Evolutionary conservation across 75 land plant species (phyloP), one percentile per base, ranked within the genome.

Genomic region (Pseudotsuga menziesii): DNA sequence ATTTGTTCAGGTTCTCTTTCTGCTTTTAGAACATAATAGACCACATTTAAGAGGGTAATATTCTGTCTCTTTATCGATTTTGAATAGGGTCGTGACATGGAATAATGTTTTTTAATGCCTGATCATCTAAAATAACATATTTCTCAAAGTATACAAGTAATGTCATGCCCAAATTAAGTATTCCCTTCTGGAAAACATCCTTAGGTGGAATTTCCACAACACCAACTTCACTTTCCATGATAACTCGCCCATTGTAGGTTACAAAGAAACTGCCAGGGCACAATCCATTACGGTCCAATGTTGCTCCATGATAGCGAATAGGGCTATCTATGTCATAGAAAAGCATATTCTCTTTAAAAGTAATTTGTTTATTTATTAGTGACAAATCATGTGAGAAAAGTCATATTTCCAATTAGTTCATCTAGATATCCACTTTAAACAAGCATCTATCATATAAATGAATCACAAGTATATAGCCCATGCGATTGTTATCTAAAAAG

Each of bases 191-290:
- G 64, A 73, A 56, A 9, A 97, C 92, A 87, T 97, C 97, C 75
- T 93, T 88, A n/a, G n/a, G n/a, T n/a, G n/a, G n/a, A n/a, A n/a
- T n/a, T n/a, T n/a, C n/a, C n/a, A n/a, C n/a, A n/a, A 97, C 99
- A 32, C 99, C 99, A 58, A 97, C 99, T 81, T 97, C 99, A 90
- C 99, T 97, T 13, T 94, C 99, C 99, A 97, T 97, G 57, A 97
- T 83, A 58, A 97, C 99, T 48, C 97, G 83, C 3, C 94, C 91
- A 81, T 93, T 92, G 75, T 97, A 88, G n/a, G 99, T 97, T 22
- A 94, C 75, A 61, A 92, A 97, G 73, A 88, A 97, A 2, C 97
- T 91, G 61, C 99, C 97, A 54, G 99, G 99, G 29, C 99, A 88
- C 27, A 97, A 82, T 15, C 99, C 99, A 84, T 97, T 97, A 4